Percentiles rank a stretch among this genome's conserved stretches.
These are phyloP conservation scores for Ligustrum vulgare DNA, from an alignment of 257 asterid species.

Conservation along the genomic window DNA sequence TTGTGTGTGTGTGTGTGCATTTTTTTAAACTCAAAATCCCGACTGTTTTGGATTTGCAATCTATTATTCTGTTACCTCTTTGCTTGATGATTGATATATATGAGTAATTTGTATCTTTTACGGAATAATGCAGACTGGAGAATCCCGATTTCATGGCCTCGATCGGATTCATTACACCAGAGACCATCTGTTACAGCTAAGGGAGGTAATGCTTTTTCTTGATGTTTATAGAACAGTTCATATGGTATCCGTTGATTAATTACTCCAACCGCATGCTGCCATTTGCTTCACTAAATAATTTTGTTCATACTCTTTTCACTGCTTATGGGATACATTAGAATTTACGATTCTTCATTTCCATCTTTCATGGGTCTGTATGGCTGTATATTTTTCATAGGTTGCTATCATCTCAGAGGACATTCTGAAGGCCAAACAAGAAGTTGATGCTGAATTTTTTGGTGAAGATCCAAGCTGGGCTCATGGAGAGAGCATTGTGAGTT, in stretches of 20 bases:
- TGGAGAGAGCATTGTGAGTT: constrained; percentile 45
- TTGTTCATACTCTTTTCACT: neutral
- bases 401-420: constrained; percentile 40
- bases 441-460: constrained; percentile 60
- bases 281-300: neutral
- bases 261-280: neutral
- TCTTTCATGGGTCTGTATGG: constrained; percentile 5
- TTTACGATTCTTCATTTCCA: neutral
- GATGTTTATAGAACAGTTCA: neutral
- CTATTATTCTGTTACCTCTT: neutral
- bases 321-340: neutral
- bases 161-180: constrained; percentile 37
- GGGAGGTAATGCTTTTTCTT: constrained; percentile 42
- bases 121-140: constrained; percentile 10
- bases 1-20: no score
- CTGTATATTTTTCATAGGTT: constrained; percentile 31
- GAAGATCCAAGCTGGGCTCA: constrained; percentile 48
- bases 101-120: neutral
- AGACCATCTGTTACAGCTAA: constrained; percentile 52
- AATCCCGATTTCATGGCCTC: constrained; percentile 46
- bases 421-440: constrained; percentile 51
- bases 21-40: neutral
- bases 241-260: neutral
- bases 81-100: neutral
- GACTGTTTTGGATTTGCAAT: constrained; percentile 5